These are phyloP conservation scores for Phialophora chinensis DNA, from an alignment of 2,329 filamentous ascomycete species.

Conservation along the genomic window DNA sequence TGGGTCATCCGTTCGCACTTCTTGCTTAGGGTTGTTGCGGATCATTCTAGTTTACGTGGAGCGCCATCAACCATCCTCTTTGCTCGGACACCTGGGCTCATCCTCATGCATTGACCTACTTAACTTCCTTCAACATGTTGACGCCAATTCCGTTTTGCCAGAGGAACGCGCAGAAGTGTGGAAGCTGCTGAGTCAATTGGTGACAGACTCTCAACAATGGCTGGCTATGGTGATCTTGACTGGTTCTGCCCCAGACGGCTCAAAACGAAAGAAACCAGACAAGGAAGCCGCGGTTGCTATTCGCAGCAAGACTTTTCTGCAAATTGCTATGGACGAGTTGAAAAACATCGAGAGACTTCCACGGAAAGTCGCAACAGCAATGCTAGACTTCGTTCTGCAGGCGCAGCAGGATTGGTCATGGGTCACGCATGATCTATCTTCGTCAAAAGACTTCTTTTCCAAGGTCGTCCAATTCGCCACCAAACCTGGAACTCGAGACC, in stretches of 20 bases:
- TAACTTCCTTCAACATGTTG: slow-evolving; percentile 75
- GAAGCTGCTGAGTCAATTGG: slow-evolving; percentile 83
- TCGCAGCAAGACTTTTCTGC: slow-evolving; percentile 71
- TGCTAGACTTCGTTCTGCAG: slow-evolving; percentile 84
- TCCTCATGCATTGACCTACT: slow-evolving; percentile 85
- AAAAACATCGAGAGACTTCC: slow-evolving; percentile 68
- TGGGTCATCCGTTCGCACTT: slow-evolving; percentile 6
- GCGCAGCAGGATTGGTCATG: slow-evolving; percentile 96
- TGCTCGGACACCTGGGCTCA: slow-evolving; percentile 87
- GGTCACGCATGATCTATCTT: slow-evolving; percentile 80
- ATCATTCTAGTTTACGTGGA: slow-evolving; percentile 25
- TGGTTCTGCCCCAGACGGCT: slow-evolving; percentile 75
- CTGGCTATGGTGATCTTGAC: slow-evolving; percentile 92
- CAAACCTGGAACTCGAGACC: slow-evolving; percentile 62
- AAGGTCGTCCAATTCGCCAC: slow-evolving; percentile 73
- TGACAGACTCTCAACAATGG: slow-evolving; percentile 93
- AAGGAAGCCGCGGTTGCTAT: slow-evolving; percentile 47
- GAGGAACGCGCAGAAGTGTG: slow-evolving; percentile 67
- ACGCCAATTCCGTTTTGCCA: slow-evolving; percentile 57
- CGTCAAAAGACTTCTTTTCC: slow-evolving; percentile 74
- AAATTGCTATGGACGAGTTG: slow-evolving; percentile 73
- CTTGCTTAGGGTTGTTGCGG: slow-evolving; percentile 25
- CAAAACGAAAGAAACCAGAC: slow-evolving; percentile 64
- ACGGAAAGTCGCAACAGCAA: slow-evolving; percentile 70
- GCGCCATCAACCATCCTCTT: slow-evolving; percentile 29